Evolutionary conservation across 2,329 filamentous ascomycete species (phyloP).

Genomic region (Lecanosticta acicola): DNA sequence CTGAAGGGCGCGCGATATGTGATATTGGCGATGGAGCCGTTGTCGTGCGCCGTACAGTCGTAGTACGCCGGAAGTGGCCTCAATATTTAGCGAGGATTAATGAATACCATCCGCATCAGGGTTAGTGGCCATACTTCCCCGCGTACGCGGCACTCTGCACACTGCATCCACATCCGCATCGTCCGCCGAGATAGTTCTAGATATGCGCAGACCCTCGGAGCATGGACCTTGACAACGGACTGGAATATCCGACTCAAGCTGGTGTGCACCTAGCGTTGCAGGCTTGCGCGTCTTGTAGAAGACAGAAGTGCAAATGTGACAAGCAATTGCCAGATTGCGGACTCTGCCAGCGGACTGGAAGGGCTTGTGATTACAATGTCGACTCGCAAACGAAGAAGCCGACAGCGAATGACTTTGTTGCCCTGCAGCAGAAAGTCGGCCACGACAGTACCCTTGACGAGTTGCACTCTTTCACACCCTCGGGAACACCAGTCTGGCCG

Average conservation of each 20-base stretch:
- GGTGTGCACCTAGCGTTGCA: slow-evolving; percentile 28
- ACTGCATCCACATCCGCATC: neutral
- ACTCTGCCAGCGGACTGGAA: slow-evolving; percentile 36
- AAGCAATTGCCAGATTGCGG: slow-evolving; percentile 46
- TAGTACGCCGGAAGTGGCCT: neutral
- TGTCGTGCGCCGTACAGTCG: neutral
- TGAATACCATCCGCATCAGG: no score
- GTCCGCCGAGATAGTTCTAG: neutral
- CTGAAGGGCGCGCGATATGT: neutral
- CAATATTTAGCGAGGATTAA: no score
- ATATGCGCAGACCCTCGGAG: neutral
- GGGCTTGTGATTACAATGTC: slow-evolving; percentile 23
- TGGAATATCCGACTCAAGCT: neutral
- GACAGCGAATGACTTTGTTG: slow-evolving; percentile 19
- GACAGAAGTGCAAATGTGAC: slow-evolving; percentile 51
- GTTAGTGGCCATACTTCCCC: no score
- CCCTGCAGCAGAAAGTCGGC: slow-evolving; percentile 23
- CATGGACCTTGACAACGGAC: neutral
- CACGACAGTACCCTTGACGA: slow-evolving; percentile 23
- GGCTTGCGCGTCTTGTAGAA: slow-evolving; percentile 42
- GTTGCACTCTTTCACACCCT: slow-evolving; percentile 23
- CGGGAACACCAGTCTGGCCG: slow-evolving; percentile 5
- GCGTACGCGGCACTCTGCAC: no score
- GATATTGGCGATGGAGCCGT: neutral
- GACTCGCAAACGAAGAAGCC: slow-evolving; percentile 12